phyloP scores from a whole-genome alignment of 495 filamentous ascomycete genomes.

The Lasiosphaeria ovina region DNA sequence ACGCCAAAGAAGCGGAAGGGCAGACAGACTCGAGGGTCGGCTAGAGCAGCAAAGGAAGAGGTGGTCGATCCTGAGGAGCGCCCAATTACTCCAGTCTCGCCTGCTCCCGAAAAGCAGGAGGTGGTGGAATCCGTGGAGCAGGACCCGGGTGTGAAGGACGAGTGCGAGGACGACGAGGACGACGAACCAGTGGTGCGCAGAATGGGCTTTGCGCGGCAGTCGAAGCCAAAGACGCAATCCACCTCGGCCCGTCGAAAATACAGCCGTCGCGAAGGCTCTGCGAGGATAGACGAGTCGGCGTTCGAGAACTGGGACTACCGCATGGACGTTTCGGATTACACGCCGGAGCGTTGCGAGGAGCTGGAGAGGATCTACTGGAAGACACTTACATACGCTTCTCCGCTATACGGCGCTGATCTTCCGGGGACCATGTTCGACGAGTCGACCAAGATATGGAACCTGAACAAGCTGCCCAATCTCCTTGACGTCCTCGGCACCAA shows the following conservation, averaged over 20 bases:
- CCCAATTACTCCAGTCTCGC: constrained; percentile 56
- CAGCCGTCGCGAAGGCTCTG: constrained; percentile 69
- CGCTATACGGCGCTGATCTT: constrained; percentile 96
- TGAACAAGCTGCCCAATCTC: constrained; percentile 88
- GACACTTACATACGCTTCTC: constrained; percentile 87
- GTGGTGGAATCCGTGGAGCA: constrained; percentile 46
- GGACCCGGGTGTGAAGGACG: constrained; percentile 42
- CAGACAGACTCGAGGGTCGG: constrained; percentile 25
- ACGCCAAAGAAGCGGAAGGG: constrained; percentile 35
- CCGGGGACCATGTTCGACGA: constrained; percentile 95
- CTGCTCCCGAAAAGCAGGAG: constrained; percentile 41
- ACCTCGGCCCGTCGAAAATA: constrained; percentile 71
- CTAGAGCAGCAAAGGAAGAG: constrained; percentile 28
- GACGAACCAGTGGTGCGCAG: constrained; percentile 34
- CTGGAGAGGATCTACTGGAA: constrained; percentile 95
- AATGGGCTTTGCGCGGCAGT: constrained; percentile 41
- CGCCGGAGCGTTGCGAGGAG: constrained; percentile 86
- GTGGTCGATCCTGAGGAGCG: constrained; percentile 41
- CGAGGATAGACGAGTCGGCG: constrained; percentile 75
- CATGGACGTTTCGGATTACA: constrained; percentile 81
- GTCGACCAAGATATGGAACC: constrained; percentile 80
- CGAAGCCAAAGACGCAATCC: constrained; percentile 51
- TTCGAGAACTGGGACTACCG: constrained; percentile 89
- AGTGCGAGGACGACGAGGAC: constrained; percentile 47
- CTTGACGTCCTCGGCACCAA: constrained; percentile 93